These are phyloP conservation scores for Eleusine coracana DNA, from an alignment of 176 grass and related monocot species.

Conservation along the genomic window DNA sequence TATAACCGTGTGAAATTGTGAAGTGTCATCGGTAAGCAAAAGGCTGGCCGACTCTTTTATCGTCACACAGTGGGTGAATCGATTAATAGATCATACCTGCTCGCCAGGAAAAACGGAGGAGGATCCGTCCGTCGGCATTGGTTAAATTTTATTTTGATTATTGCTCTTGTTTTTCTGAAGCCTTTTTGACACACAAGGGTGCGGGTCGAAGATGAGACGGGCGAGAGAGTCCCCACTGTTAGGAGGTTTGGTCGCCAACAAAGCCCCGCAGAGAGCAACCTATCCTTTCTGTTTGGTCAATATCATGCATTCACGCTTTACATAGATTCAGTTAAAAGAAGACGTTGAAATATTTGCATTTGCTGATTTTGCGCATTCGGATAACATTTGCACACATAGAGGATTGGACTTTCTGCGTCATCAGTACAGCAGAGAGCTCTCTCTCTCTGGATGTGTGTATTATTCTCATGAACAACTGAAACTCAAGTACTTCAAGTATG, in stretches of 20 bases:
- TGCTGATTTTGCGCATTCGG: not conserved
- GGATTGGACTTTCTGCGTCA: not conserved
- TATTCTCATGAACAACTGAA: not conserved
- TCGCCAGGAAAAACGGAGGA: slow-evolving; percentile 16
- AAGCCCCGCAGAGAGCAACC: slow-evolving; percentile 29
- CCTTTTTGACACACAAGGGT: not conserved
- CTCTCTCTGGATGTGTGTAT: not conserved
- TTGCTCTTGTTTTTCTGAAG: not conserved
- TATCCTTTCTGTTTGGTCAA: slow-evolving; percentile 26
- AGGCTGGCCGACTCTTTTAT: not conserved
- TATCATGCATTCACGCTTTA: not conserved
- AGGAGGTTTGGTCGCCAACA: slow-evolving; percentile 48
- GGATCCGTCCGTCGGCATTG: not conserved
- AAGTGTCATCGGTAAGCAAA: not conserved
- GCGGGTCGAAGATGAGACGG: not conserved
- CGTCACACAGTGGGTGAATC: slow-evolving; percentile 6
- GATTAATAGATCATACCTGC: slow-evolving; percentile 31
- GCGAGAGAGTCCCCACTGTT: not conserved
- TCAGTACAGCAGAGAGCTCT: not conserved
- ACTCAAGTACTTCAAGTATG: too few species aligned
- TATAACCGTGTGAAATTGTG: not conserved
- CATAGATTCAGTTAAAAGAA: not conserved
- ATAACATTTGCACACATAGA: not conserved
- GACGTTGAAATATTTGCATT: not conserved
- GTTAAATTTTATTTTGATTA: not conserved